A percentile compares a stretch with the other conserved stretches of the same genome.
phyloP scores from a whole-genome alignment of 495 filamentous ascomycete species.

The Podospora pseudopauciseta region DNA sequence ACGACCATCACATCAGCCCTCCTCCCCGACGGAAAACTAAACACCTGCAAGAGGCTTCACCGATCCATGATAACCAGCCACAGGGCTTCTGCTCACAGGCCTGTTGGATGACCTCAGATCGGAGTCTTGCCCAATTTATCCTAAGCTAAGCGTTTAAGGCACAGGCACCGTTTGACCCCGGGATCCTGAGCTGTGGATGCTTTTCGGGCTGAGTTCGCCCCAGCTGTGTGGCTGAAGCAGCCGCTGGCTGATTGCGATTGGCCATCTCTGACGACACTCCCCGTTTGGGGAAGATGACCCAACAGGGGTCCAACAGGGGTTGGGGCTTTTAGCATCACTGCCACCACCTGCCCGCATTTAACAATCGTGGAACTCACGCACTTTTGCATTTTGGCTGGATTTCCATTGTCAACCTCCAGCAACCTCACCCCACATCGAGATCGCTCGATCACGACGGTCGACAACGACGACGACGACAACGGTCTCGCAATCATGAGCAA shows the following conservation, averaged over 20 bases:
- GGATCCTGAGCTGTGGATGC: background rate
- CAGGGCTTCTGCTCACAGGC: background rate
- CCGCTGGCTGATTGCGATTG: background rate
- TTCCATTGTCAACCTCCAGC: background rate
- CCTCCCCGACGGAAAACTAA: background rate
- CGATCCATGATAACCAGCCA: background rate
- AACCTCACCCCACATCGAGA: background rate
- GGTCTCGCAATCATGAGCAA: slow-evolving; percentile 16
- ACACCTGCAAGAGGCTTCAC: background rate
- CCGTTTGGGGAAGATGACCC: background rate
- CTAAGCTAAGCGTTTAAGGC: background rate
- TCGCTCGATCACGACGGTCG: background rate
- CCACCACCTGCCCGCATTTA: background rate
- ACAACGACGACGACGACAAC: background rate
- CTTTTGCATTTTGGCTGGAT: background rate
- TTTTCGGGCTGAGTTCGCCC: background rate
- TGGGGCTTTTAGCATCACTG: background rate
- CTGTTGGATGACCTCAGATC: background rate
- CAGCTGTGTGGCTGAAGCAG: slow-evolving; percentile 3
- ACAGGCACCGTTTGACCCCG: slow-evolving; percentile 10
- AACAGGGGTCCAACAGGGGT: background rate
- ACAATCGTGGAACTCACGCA: background rate
- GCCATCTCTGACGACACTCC: slow-evolving; percentile 6
- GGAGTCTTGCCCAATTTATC: background rate
- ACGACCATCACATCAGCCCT: background rate